Conservation (phyloP, 129 eudicot genomes). For the Arctium minus region DNA sequence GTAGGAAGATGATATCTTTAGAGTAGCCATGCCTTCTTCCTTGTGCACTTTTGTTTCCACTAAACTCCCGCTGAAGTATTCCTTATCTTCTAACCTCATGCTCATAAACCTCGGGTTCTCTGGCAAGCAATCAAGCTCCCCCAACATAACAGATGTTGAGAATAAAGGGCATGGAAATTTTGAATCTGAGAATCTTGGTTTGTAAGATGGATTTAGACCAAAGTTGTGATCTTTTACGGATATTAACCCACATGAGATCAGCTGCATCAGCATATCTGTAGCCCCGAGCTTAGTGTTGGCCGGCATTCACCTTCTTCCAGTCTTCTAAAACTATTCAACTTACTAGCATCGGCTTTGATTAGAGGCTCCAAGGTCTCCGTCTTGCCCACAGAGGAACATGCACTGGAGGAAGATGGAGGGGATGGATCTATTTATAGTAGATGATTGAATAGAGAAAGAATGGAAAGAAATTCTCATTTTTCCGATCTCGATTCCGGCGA, state of each 20-base stretch:
- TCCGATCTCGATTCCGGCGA: not conserved
- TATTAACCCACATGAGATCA: conserved; percentile 90
- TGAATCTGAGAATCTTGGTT: conserved; percentile 66
- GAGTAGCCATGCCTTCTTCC: conserved; percentile 50
- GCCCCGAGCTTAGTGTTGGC: conserved; percentile 62
- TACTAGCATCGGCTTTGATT: conserved; percentile 81
- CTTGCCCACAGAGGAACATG: conserved; percentile 64
- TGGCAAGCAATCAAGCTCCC: conserved; percentile 76
- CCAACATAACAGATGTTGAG: conserved; percentile 73
- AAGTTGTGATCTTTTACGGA: conserved; percentile 90
- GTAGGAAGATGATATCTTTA: conserved; percentile 78
- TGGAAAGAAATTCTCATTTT: conserved; percentile 18
- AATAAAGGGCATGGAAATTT: conserved; percentile 82
- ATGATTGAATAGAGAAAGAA: not conserved
- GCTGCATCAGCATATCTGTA: conserved; percentile 72
- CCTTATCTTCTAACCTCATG: conserved; percentile 75
- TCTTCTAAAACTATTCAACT: conserved; percentile 57
- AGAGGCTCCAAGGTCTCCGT: conserved; percentile 75
- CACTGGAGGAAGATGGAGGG: conserved; percentile 63
- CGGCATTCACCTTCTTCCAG: conserved; percentile 44
- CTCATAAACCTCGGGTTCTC: conserved; percentile 74
- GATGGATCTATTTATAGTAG: conserved; percentile 41
- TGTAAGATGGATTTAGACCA: conserved; percentile 76
- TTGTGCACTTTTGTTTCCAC: conserved; percentile 59
- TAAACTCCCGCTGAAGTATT: conserved; percentile 93